phyloP scores from a whole-genome alignment of 768 basidiomycete genomes.

The Chiua virens region DNA sequence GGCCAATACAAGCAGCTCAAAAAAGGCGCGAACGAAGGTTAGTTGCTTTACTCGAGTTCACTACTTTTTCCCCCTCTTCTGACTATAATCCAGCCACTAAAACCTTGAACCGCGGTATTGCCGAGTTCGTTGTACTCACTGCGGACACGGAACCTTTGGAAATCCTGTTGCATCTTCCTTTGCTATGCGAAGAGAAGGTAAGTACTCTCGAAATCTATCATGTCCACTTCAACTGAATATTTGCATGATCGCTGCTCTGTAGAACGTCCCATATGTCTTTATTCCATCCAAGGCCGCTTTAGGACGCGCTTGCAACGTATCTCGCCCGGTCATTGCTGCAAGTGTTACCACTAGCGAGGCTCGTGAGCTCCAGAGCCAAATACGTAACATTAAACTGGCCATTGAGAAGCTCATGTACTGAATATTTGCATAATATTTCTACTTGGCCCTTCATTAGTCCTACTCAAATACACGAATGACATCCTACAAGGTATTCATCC shows the following conservation, averaged over 20 bases:
- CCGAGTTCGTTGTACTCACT: constrained; percentile 96
- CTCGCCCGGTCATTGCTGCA: constrained; percentile 91
- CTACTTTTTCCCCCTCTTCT: background rate
- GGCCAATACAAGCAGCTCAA: constrained; percentile 97
- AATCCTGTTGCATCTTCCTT: constrained; percentile 93
- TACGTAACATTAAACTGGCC: constrained; percentile 77
- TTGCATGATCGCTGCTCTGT: constrained; percentile 1
- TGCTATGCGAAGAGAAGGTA: constrained; percentile 98
- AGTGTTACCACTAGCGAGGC: constrained; percentile 97
- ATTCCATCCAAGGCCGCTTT: constrained; percentile 93
- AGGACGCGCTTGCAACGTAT: constrained; percentile 94
- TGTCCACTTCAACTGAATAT: background rate
- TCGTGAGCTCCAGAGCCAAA: constrained; percentile 86
- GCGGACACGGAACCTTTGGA: constrained; percentile 97
- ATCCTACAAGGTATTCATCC: constrained; percentile 3
- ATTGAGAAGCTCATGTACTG: constrained; percentile 69
- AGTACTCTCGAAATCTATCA: constrained; percentile 6
- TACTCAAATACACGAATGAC: constrained; percentile 12
- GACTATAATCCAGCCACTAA: constrained; percentile 72
- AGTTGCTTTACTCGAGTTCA: constrained; percentile 15
- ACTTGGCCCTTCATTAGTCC: constrained; percentile 3
- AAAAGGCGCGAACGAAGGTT: constrained; percentile 98
- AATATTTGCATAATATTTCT: constrained; percentile 3
- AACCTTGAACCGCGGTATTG: constrained; percentile 95
- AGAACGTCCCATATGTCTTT: constrained; percentile 97